phyloP scores from a whole-genome alignment of 768 basidiomycete species.

The Boletus reticulatus region DNA sequence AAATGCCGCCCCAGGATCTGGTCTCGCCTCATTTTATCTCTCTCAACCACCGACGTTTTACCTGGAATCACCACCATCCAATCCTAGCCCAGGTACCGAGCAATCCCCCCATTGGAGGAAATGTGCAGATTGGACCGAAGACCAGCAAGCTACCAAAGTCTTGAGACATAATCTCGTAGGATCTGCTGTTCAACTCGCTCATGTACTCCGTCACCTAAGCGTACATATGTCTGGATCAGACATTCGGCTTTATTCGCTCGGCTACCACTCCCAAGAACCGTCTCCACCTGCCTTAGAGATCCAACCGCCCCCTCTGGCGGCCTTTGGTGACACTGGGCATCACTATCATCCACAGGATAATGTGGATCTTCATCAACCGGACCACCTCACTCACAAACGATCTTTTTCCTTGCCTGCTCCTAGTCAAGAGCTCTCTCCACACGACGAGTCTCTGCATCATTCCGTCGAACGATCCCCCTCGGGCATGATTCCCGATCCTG shows the following conservation, averaged over 20 bases:
- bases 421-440: slow-evolving; percentile 8
- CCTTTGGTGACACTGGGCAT: slow-evolving; percentile 28
- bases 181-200: slow-evolving; percentile 56
- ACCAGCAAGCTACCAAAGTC: slow-evolving; percentile 60
- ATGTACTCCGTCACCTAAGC: slow-evolving; percentile 50
- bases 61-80: slow-evolving; percentile 45
- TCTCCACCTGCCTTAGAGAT: slow-evolving; percentile 37
- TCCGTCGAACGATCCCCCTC: slow-evolving; percentile 9
- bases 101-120: slow-evolving; percentile 52
- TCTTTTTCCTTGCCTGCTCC: slow-evolving; percentile 26
- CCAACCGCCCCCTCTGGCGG: slow-evolving; percentile 38
- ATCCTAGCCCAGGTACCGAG: slow-evolving; percentile 28
- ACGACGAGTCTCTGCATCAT: slow-evolving; percentile 11
- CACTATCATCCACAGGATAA: slow-evolving; percentile 30
- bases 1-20: slow-evolving; percentile 52
- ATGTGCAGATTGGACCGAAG: slow-evolving; percentile 77
- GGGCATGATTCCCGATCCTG: slow-evolving; percentile 3
- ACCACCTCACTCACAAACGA: slow-evolving; percentile 27
- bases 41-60: slow-evolving; percentile 69
- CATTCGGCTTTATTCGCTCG: slow-evolving; percentile 36
- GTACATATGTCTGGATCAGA: slow-evolving; percentile 32
- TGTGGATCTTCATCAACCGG: slow-evolving; percentile 13
- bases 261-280: slow-evolving; percentile 31
- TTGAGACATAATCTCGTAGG: slow-evolving; percentile 67
- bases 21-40: slow-evolving; percentile 61